Base-by-base conservation (phyloP, 345 rosid genomes). In the Citrus mangshanensis region DNA sequence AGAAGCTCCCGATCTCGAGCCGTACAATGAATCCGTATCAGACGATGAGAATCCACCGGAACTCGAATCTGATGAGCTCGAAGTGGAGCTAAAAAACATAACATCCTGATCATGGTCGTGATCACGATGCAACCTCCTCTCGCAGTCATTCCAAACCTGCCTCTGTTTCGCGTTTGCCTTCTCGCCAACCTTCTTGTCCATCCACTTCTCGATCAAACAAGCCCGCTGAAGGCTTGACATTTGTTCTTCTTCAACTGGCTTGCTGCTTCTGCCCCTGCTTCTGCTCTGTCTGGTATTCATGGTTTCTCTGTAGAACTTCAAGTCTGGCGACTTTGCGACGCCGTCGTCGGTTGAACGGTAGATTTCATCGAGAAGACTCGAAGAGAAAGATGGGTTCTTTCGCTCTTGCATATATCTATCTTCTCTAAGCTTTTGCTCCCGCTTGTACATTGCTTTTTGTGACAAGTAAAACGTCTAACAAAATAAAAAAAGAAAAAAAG, bases 361-460 rank as follows among this genome's bases (percentile, higher is more conserved):
- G 82, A 95, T 95, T 87, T 94, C 87, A 77, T 95, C 99, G 59
- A 95, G 98, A 25, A 95, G 94, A 69, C 86, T 80, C 6, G 99
- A 94, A 38, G 99, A 95, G 85, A 94, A 95, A 76, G 99, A 92
- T 51, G 97, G 97, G 91, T 77, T 87, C 30, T 79, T 77, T 56
- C 62, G 78, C 64, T 71, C 80, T 1, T 64, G 78, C 77, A 30
- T 80, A 59, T 72, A 68, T 71, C 84, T 71, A 7, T 75, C 84
- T 19, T 79, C 88, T 40, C 83, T 77, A 30, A 74, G 14, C 30
- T 75, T 38, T 79, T 78, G 86, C 86, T 89, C 90, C 74, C 77
- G 68, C 79, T 75, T 84, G 61, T 80, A 72, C 92, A 89, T 91
- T 16, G 22, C 22, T 54, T 18, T 54, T 18, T 18, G 58, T 3